These are phyloP conservation scores for Kazachstania sp. DNA, from an alignment of 1,139 yeast species.

Conservation along the genomic window DNA sequence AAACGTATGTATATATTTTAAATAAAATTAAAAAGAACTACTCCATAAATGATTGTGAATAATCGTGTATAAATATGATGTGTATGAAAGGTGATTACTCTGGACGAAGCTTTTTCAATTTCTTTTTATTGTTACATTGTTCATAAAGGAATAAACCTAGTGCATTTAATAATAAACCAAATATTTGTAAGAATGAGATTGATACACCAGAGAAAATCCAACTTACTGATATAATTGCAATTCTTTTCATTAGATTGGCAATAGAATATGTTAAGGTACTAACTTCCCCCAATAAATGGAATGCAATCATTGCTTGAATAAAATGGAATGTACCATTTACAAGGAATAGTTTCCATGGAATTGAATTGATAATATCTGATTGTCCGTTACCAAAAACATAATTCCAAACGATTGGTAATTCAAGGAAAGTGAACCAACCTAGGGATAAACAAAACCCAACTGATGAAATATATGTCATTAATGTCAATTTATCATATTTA, in stretches of 20 bases:
- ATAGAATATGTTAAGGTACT: conserved; percentile 92
- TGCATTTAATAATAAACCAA: conserved; percentile 24
- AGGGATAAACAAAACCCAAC: conserved; percentile 72
- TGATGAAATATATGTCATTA: conserved; percentile 73
- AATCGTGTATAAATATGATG: background rate
- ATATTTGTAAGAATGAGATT: conserved; percentile 19
- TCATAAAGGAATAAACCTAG: conserved; percentile 27
- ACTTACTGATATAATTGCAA: conserved; percentile 76
- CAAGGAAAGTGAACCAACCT: conserved; percentile 70
- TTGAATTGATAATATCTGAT: conserved; percentile 16
- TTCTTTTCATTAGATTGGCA: conserved; percentile 83
- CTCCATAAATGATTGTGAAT: no score
- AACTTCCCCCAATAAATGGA: conserved; percentile 78
- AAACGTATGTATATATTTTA: background rate
- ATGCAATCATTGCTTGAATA: conserved; percentile 78
- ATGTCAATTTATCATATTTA: conserved; percentile 70
- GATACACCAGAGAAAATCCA: conserved; percentile 24
- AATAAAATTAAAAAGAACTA: no score
- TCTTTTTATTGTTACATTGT: conserved; percentile 15
- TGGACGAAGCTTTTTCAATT: conserved; percentile 9
- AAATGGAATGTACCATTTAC: conserved; percentile 74
- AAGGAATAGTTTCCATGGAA: conserved; percentile 34
- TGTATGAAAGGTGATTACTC: conserved; percentile 4
- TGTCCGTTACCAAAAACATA: conserved; percentile 8
- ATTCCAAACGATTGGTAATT: conserved; percentile 36